These are phyloP conservation scores for Teunomyces lycoperdinae DNA, from an alignment of 805 yeast genomes.

Conservation along the genomic window DNA sequence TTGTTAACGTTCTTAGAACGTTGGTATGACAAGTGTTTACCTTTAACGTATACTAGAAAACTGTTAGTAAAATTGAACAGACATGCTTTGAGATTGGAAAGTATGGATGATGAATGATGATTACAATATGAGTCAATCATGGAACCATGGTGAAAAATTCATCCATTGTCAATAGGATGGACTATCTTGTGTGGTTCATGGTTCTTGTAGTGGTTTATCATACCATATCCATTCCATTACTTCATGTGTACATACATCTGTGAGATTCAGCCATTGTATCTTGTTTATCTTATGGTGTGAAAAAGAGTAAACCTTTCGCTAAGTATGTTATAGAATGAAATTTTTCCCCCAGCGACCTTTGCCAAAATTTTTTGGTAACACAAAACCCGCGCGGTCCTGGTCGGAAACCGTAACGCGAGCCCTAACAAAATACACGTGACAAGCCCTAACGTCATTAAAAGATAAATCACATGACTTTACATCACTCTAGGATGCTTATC, in stretches of 20 bases:
- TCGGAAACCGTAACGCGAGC: slow-evolving; percentile 7
- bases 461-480: background rate
- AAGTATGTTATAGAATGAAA: slow-evolving; percentile 3
- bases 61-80: slow-evolving; percentile 30
- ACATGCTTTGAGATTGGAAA: background rate
- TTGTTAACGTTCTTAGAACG: slow-evolving; percentile 97
- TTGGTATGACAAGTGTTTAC: slow-evolving; percentile 99
- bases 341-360: slow-evolving; percentile 2
- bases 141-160: no score
- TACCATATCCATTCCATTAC: background rate
- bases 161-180: no score
- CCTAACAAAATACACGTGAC: slow-evolving; percentile 15
- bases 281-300: slow-evolving; percentile 13
- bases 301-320: slow-evolving; percentile 4
- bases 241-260: slow-evolving; percentile 73
- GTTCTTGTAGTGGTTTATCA: no score
- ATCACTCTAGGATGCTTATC: background rate
- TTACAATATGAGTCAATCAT: background rate
- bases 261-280: slow-evolving; percentile 90
- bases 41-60: slow-evolving; percentile 93
- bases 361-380: slow-evolving; percentile 4
- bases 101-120: background rate
- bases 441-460: slow-evolving; percentile 11
- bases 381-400: background rate
- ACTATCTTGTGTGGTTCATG: no score